A percentile compares a stretch with the other conserved stretches of the same genome.
phyloP scores from a whole-genome alignment of 75 land plant species.

The Selaginella moellendorffii region DNA sequence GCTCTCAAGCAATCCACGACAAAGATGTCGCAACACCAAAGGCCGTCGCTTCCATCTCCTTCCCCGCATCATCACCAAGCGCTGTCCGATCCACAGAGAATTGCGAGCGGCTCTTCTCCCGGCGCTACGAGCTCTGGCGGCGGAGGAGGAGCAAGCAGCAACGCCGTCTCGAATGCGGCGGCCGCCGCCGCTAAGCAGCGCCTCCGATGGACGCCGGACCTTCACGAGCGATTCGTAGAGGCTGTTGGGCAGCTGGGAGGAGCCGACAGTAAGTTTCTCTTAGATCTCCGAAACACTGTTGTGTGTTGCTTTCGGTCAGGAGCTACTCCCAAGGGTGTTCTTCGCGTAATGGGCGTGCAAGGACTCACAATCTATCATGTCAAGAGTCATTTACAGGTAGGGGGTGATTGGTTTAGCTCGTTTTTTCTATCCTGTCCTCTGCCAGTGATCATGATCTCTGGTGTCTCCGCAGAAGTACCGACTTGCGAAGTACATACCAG shows the following conservation, averaged over 20 bases:
- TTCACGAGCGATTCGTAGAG: conserved; percentile 79
- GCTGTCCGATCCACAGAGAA: no score
- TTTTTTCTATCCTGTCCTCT: not conserved
- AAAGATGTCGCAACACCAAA: no score
- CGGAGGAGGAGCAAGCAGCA: not conserved
- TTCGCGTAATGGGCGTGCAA: conserved; percentile 6
- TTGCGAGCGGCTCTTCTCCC: no score
- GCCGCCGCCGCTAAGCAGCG: conserved; percentile 35
- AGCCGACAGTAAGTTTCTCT: conserved; percentile 60
- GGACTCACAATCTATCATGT: conserved; percentile 61
- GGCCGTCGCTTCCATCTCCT: no score
- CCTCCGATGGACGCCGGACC: conserved; percentile 68
- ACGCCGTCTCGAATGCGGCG: conserved; percentile 11
- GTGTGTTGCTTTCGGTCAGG: not conserved
- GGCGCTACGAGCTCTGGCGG: not conserved
- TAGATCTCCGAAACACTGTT: not conserved
- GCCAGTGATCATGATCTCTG: not conserved
- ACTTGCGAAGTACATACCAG: conserved; percentile 87
- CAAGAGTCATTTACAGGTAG: conserved; percentile 94
- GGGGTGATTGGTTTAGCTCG: not conserved
- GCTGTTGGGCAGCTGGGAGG: conserved; percentile 76
- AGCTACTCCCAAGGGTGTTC: not conserved
- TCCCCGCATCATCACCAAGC: no score
- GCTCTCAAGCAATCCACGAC: no score
- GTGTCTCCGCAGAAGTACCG: conserved; percentile 68